phyloP scores from a whole-genome alignment of 371 early-diverging fungal species.

The Mucor ambiguus region DNA sequence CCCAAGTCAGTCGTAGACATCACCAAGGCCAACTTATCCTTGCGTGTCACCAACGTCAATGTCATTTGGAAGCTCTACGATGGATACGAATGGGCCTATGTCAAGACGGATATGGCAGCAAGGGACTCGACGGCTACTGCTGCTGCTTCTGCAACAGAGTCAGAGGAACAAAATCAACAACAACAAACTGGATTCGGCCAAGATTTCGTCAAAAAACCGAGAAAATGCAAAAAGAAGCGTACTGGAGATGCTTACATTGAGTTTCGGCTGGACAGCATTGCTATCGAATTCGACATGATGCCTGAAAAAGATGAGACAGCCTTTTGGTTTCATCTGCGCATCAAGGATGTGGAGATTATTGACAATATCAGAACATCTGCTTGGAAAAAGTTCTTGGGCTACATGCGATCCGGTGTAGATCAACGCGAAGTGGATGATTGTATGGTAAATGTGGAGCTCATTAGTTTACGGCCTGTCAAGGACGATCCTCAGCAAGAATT shows the following conservation, averaged over 20 bases:
- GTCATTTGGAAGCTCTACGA: constrained; percentile 67
- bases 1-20: constrained; percentile 31
- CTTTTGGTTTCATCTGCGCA: constrained; percentile 47
- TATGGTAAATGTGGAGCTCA: constrained; percentile 70
- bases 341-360: constrained; percentile 75
- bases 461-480: constrained; percentile 63
- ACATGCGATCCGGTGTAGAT: constrained; percentile 55
- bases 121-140: neutral
- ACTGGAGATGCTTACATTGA: constrained; percentile 48
- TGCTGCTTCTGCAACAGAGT: too few species aligned
- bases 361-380: constrained; percentile 77
- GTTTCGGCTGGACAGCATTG: constrained; percentile 54
- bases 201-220: neutral
- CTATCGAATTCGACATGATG: constrained; percentile 62
- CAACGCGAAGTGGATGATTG: constrained; percentile 60
- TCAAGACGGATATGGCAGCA: constrained; percentile 22
- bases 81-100: constrained; percentile 59
- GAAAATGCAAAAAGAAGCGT: constrained; percentile 4
- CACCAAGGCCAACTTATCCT: constrained; percentile 39
- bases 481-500: constrained; percentile 58
- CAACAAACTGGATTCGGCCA: constrained; percentile 17
- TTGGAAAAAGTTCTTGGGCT: constrained; percentile 79
- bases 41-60: constrained; percentile 62
- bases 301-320: constrained; percentile 50
- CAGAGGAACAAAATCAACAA: neutral